Evolutionary conservation across 306 rosid genomes (phyloP).

Genomic region (Sechiopsis laciniata): DNA sequence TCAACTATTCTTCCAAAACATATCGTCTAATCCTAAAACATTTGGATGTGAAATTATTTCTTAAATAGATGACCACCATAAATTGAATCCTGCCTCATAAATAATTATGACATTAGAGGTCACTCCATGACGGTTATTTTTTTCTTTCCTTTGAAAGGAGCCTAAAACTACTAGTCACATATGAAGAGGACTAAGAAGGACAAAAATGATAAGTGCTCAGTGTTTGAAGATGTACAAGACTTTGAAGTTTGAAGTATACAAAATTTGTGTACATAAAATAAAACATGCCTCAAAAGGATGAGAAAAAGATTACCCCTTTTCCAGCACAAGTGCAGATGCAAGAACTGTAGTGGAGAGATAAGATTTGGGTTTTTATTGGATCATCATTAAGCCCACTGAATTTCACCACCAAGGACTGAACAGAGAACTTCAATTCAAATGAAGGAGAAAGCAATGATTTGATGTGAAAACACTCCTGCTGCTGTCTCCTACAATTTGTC

Average conservation of each 20-base stretch:
- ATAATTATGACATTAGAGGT: too few relatives aligned
- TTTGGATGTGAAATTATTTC: too few relatives aligned
- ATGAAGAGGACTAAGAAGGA: not conserved
- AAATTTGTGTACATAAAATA: not conserved
- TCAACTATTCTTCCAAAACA: too few relatives aligned
- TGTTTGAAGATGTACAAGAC: not conserved
- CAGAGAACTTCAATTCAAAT: conserved; percentile 6
- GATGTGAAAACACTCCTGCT: not conserved
- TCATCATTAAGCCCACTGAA: conserved; percentile 12
- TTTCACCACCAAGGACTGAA: not conserved
- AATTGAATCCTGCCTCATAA: too few relatives aligned
- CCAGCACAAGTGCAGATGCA: not conserved
- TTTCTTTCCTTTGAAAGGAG: too few relatives aligned
- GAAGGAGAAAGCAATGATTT: not conserved
- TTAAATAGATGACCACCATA: too few relatives aligned
- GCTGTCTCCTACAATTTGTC: conserved; percentile 21
- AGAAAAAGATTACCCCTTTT: not conserved
- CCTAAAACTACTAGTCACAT: not conserved
- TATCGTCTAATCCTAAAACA: too few relatives aligned
- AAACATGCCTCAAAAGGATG: not conserved
- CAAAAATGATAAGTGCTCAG: not conserved
- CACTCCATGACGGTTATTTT: too few relatives aligned
- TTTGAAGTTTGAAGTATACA: not conserved
- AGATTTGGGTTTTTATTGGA: conserved; percentile 2
- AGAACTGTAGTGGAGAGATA: not conserved